phyloP scores from a whole-genome alignment of 768 basidiomycete genomes.

The Pleurotus citrinopileatus region DNA sequence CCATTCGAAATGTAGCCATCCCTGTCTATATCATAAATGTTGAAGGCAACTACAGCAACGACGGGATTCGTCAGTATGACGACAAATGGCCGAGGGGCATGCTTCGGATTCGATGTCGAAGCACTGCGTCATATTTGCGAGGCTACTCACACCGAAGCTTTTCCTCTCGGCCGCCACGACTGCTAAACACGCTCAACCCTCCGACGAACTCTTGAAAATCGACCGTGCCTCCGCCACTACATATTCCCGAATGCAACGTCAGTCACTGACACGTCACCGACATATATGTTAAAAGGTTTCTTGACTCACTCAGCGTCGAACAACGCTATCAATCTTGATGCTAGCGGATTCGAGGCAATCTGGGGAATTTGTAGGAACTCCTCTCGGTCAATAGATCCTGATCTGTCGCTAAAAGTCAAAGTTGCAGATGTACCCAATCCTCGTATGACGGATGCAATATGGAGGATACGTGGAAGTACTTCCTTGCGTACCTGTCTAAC shows the following conservation, averaged over 20 bases:
- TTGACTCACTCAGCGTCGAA: conserved; percentile 93
- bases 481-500: conserved; percentile 70
- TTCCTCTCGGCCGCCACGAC: conserved; percentile 97
- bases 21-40: conserved; percentile 98
- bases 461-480: not conserved
- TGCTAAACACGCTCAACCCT: conserved; percentile 95
- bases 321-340: conserved; percentile 97
- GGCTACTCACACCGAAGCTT: conserved; percentile 81
- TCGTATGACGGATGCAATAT: not conserved
- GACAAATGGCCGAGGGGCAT: no score
- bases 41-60: conserved; percentile 85
- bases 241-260: conserved; percentile 6
- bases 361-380: conserved; percentile 98
- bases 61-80: not conserved
- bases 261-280: not conserved
- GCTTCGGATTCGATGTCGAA: not conserved
- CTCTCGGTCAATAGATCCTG: conserved; percentile 95
- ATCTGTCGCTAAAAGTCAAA: conserved; percentile 70
- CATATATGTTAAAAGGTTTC: not conserved
- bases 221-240: conserved; percentile 95
- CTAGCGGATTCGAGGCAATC: conserved; percentile 95
- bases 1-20: conserved; percentile 98
- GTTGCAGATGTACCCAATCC: not conserved
- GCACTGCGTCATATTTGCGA: not conserved
- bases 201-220: conserved; percentile 99